Base-by-base conservation (phyloP, 495 filamentous ascomycete genomes). In the Xylaria longipes region DNA sequence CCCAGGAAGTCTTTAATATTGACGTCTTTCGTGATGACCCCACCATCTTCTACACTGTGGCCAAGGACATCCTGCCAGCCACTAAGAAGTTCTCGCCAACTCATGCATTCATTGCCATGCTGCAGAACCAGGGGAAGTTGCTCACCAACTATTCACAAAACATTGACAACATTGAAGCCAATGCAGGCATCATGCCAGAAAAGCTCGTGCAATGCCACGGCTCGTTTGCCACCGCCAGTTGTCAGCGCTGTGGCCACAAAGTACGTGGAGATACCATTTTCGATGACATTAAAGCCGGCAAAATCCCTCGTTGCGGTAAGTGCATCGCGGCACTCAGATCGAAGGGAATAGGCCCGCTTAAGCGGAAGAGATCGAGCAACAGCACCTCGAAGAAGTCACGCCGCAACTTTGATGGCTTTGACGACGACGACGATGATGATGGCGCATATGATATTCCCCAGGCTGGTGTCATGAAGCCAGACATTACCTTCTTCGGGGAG, bases 141-240 rank as follows among this genome's bases (percentile, higher is more conserved):
- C 86, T 98, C 62, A 98, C 95, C 33, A 97, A 98, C 81, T 99
- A 97, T 82, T 97, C 95, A 2, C 96, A 99, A 80, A 99, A 99
- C 79, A 99, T 99, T 75, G 96, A 99, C 83, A 98, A 98, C 75
- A 91, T 99, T 60, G 96, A 99, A 78, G 89, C 88, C 41, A 90
- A 92, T 68, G 96, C 95, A 1, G 96, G 96, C 17, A 95, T 99
- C 60, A 77, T 80, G 7, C 85, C 89, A 0, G 91, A 95, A 45
- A 97, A 97, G 70, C 89, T 99, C 14, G 91, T 99, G 27, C 96
- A 99, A 79, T 98, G 96, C 77, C 96, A 99, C 74, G 96, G 96
- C 63, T 96, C 93, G 15, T 99, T 97, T 78, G 96, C 95, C 12
- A 95, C 91, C 11, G 96, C 96, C 9, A 92, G 92, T 1, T 99